Conservation (phyloP, 805 yeast genomes). For the Candida coleopterorum region DNA sequence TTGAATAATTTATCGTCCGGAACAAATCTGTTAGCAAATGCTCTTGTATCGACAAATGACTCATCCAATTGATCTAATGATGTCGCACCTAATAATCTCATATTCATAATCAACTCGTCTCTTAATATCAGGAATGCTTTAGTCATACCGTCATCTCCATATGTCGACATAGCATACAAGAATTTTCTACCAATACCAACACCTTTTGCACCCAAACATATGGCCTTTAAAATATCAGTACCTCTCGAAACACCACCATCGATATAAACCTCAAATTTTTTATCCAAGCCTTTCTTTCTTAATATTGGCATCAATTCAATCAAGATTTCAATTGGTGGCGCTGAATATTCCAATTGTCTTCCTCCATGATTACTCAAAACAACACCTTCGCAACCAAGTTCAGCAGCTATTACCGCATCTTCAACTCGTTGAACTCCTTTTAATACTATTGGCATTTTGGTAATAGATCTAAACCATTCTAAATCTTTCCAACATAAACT, state of each 20-base stretch:
- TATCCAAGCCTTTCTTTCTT: conserved; percentile 34
- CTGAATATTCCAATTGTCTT: conserved; percentile 59
- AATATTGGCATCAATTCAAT: conserved; percentile 48
- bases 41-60: conserved; percentile 52
- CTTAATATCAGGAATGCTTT: conserved; percentile 59
- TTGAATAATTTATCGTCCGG: conserved; percentile 55
- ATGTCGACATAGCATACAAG: conserved; percentile 71
- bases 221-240: conserved; percentile 70
- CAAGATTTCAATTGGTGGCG: conserved; percentile 58
- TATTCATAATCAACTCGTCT: conserved; percentile 57
- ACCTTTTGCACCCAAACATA: conserved; percentile 73
- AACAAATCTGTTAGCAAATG: conserved; percentile 38
- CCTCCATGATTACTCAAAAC: conserved; percentile 75
- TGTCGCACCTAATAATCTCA: conserved; percentile 62
- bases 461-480: conserved; percentile 35
- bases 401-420: conserved; percentile 57
- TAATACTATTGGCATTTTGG: conserved; percentile 36
- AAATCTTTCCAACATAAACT: conserved; percentile 35
- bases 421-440: conserved; percentile 69
- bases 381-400: conserved; percentile 57
- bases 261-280: conserved; percentile 56
- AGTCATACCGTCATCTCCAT: conserved; percentile 70
- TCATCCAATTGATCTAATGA: conserved; percentile 50
- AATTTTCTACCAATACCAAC: conserved; percentile 76
- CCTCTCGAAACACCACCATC: conserved; percentile 82